Conservation (phyloP, 1,284 basidiomycete genomes). For the Phylloboletellus chloephorus region DNA sequence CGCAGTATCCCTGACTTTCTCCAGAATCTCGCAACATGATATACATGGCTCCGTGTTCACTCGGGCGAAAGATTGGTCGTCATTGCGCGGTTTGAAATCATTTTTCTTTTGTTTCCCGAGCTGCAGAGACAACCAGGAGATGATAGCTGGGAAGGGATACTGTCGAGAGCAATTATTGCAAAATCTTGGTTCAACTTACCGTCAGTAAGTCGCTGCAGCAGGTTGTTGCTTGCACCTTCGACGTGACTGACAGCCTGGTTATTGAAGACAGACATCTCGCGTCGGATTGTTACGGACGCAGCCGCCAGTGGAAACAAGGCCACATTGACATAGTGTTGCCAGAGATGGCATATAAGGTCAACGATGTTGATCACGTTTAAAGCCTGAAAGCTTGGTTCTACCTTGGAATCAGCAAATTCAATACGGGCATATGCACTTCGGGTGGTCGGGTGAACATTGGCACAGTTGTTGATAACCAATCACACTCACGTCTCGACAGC, state of each 20-base stretch:
- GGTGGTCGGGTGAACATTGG: conserved; percentile 8
- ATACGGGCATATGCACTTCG: conserved; percentile 67
- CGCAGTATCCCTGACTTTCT: conserved; percentile 72
- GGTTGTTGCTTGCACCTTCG: conserved; percentile 80
- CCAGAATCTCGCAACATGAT: conserved; percentile 83
- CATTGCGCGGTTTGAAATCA: conserved; percentile 96
- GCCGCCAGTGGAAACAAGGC: conserved; percentile 87
- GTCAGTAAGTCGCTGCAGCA: conserved; percentile 84
- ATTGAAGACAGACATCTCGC: conserved; percentile 94
- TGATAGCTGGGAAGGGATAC: conserved; percentile 43
- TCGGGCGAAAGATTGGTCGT: conserved; percentile 89
- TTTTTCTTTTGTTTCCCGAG: conserved; percentile 92
- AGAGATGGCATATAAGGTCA: conserved; percentile 91
- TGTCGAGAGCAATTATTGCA: conserved; percentile 2
- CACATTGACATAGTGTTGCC: conserved; percentile 94
- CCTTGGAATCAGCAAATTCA: conserved; percentile 68
- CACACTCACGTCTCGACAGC: conserved; percentile 81
- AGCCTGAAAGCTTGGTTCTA: conserved; percentile 75
- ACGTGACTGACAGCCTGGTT: conserved; percentile 84
- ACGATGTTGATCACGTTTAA: conserved; percentile 66
- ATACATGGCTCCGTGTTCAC: conserved; percentile 95
- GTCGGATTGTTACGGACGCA: conserved; percentile 79
- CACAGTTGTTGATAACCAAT: not conserved
- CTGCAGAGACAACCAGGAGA: conserved; percentile 65
- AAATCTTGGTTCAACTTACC: conserved; percentile 41